A percentile compares a stretch with the other conserved stretches of the same genome.
phyloP scores from a whole-genome alignment of 495 filamentous ascomycete genomes.

The Hyphodiscus hymeniophilus region DNA sequence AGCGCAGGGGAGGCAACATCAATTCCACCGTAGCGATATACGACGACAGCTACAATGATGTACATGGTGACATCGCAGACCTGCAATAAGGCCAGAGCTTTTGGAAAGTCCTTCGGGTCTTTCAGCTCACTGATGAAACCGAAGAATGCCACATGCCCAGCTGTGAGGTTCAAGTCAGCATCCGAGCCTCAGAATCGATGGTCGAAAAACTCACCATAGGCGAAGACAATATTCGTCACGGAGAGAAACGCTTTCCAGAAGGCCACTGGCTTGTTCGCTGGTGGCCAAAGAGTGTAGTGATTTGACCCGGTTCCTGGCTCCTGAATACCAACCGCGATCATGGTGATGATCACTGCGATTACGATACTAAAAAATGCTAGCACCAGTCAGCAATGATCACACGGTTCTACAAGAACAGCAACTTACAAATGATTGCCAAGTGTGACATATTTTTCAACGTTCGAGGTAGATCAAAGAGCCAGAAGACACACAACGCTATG shows the following conservation, averaged over 20 bases:
- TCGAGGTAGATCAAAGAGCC: slow-evolving; percentile 32
- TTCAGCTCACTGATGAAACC: slow-evolving; percentile 72
- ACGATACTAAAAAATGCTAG: slow-evolving; percentile 44
- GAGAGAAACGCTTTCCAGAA: slow-evolving; percentile 49
- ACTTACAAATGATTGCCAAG: slow-evolving; percentile 51
- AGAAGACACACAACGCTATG: slow-evolving; percentile 51
- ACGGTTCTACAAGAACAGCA: no score
- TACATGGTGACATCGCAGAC: slow-evolving; percentile 60
- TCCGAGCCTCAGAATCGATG: not conserved
- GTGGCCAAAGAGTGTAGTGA: not conserved
- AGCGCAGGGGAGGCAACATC: slow-evolving; percentile 64
- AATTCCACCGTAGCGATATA: slow-evolving; percentile 67
- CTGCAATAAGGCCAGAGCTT: slow-evolving; percentile 58
- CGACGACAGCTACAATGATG: slow-evolving; percentile 54
- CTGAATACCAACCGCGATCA: slow-evolving; percentile 41
- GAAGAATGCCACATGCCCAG: slow-evolving; percentile 40
- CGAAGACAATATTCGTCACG: slow-evolving; percentile 68
- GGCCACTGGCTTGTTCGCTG: not conserved
- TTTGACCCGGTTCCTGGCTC: not conserved
- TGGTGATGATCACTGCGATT: slow-evolving; percentile 55
- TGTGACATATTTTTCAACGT: slow-evolving; percentile 47
- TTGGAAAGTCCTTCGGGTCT: slow-evolving; percentile 55
- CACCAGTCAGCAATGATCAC: no score
- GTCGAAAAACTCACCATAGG: slow-evolving; percentile 34
- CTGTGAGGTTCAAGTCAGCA: slow-evolving; percentile 11